Base-by-base conservation (phyloP, 306 rosid species). In the Trifolium subterraneum region DNA sequence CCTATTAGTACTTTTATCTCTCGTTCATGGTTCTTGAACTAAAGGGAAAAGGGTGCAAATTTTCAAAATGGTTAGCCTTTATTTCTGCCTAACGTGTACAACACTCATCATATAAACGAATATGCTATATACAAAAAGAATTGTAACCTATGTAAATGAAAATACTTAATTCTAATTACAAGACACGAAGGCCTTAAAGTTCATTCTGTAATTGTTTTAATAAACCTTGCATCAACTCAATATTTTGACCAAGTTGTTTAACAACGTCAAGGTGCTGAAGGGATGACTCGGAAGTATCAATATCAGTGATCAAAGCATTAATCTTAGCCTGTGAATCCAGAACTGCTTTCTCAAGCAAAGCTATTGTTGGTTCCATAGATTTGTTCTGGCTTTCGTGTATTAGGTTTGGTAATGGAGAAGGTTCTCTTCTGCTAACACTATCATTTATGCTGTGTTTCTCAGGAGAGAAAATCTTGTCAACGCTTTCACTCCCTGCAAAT, bases 401-500 rank as follows among this genome's bases (percentile, higher is more conserved):
- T 47, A 54, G 72, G 61, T 66, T 68, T 61, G 86, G 62, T 5
- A 62, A 62, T 10, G 83, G 87, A 79, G 92, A 74, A 59, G 45
- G 67, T 71, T 80, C 83, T 51, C 20, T 2, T 33, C 67, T 68
- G 65, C 27, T 7, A 55, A 79, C 71, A 78, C 86, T 86, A 29
- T 78, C 72, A 10, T 86, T 84, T 39, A 80, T 76, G 83, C 81
- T 82, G 71, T 60, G 84, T 84, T 78, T 90, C 70, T 71, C 66
- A 10, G 92, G 87, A 64, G 90, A 76, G 75, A 90, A 86, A 71
- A 91, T 82, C 76, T 86, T 91, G 83, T 88, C 90, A 48, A 91
- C 77, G 71, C 97, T 92, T 62, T 84, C 95, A 20, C 87, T 94
- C 75, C 98, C 98, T 94, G 90, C 82, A 80, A 74, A 70, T 65